Conservation (phyloP, 1,284 basidiomycete species). For the Trichosporon coremiiforme region DNA sequence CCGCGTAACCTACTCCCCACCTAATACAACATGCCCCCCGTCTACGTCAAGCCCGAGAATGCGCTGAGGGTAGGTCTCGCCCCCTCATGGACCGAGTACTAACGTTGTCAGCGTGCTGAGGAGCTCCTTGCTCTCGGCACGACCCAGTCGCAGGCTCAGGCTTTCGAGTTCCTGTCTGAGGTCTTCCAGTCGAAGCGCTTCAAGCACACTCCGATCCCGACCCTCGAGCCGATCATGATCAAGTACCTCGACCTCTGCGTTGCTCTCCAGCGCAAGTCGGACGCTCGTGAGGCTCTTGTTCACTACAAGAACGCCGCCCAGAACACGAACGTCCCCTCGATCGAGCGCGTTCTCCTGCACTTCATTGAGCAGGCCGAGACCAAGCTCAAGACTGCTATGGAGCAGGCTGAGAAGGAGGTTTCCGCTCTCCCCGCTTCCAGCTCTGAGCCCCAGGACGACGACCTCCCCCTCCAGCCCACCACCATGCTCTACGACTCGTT, state of each 20-base stretch:
- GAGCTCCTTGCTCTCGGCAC: conserved; percentile 56
- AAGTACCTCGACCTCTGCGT: conserved; percentile 87
- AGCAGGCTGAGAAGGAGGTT: conserved; percentile 68
- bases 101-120: conserved; percentile 49
- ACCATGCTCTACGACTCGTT: conserved; percentile 54
- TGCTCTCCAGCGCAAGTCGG: conserved; percentile 87
- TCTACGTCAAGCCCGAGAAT: conserved; percentile 58
- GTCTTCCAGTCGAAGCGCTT: conserved; percentile 73
- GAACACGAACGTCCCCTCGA: conserved; percentile 85
- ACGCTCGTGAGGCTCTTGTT: conserved; percentile 87
- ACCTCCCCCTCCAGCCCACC: conserved; percentile 53
- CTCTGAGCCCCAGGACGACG: conserved; percentile 46
- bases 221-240: conserved; percentile 94
- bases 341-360: conserved; percentile 87
- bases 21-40: conserved; percentile 48
- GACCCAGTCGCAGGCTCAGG: conserved; percentile 54
- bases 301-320: conserved; percentile 97
- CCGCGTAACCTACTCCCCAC: conserved; percentile 13
- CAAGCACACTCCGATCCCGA: conserved; percentile 82
- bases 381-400: conserved; percentile 83
- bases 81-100: neutral
- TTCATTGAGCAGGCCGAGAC: conserved; percentile 87
- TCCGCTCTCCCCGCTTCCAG: conserved; percentile 77
- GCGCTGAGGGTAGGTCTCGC: conserved; percentile 53
- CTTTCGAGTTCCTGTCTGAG: conserved; percentile 56